A percentile compares a stretch with the other conserved stretches of the same genome.
phyloP scores from a whole-genome alignment of 2,329 filamentous ascomycete species.

The Keithomyces neogunnii region DNA sequence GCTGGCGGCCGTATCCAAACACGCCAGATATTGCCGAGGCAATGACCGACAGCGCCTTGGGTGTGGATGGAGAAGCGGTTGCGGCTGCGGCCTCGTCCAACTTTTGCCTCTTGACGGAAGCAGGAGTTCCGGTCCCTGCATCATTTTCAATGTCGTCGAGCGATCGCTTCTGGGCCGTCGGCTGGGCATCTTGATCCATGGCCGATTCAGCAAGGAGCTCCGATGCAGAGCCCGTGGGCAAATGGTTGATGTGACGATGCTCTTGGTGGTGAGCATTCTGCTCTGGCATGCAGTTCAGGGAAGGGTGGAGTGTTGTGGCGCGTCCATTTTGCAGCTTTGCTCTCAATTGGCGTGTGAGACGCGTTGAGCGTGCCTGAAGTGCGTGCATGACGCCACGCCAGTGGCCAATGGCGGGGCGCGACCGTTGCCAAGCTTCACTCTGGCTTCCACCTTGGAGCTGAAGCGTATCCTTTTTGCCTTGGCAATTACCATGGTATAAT shows the following conservation, averaged over 20 bases:
- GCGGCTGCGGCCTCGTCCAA: slow-evolving; percentile 18
- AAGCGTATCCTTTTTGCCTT: too few species aligned
- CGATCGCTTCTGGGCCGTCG: slow-evolving; percentile 10
- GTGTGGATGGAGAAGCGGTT: slow-evolving; percentile 17
- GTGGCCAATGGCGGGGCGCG: not conserved
- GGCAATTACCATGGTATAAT: too few species aligned
- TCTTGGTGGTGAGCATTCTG: not conserved
- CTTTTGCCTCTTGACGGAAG: slow-evolving; percentile 21
- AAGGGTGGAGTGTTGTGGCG: not conserved
- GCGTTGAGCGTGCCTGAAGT: slow-evolving; percentile 4
- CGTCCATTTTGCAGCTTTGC: not conserved
- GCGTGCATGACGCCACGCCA: not conserved
- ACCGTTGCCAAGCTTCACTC: too few species aligned
- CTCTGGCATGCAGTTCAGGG: not conserved
- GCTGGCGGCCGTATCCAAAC: slow-evolving; percentile 14
- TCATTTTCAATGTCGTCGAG: slow-evolving; percentile 14
- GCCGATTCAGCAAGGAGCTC: not conserved
- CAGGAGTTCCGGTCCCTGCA: slow-evolving; percentile 15
- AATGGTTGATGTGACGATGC: not conserved
- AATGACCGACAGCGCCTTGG: slow-evolving; percentile 21
- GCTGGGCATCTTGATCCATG: slow-evolving; percentile 19
- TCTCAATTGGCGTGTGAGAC: not conserved
- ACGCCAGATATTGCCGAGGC: slow-evolving; percentile 22
- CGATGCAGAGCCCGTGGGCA: not conserved
- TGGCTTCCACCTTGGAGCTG: too few species aligned